Base-by-base conservation (phyloP, 1,284 basidiomycete species). In the Leccinum angustisporum region DNA sequence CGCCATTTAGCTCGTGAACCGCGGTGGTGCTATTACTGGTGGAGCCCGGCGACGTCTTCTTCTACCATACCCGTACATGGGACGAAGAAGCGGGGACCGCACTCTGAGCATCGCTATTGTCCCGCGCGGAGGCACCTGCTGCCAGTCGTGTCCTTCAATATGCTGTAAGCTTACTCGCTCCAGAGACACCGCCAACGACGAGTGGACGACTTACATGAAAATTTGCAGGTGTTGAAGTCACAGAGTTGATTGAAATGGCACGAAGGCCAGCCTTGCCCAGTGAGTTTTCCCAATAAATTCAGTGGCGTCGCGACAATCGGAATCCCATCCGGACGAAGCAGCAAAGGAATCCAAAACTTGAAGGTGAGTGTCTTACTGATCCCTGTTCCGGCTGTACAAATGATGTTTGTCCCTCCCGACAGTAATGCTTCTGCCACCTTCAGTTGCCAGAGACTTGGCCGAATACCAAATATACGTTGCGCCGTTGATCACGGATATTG, bases 31-130 rank as follows among this genome's bases (percentile, higher is more conserved):
- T 64, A 13, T 63, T 63, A 43, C 38, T 61, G 31, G 60, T 59
- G 0, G 66, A 65, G 36, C 58, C 57, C 5, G 61, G 52, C 3
- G 64, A 60, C 1, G 72, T 67, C 57, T 65, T 73, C 61, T 72
- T 72, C 74, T 71, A 72, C 71, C 71, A 75, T 36, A 73, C 73
- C 25, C 71, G 72, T 16, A 63, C 40, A 14, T 68, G 69, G 38
- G 67, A 59, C 18, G 73, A 34, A 27, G 70, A 60, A 4, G 46
- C 31, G 25, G 64, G 58, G 30, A 7, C 56, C n/a, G 13, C 58
- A 10, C 34, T 57, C 16, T 62, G 50, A 10, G 27, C 27, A 38
- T 68, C 69, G 13, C 33, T 40, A 18, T 60, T 57, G 46, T 64
- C 59, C 33, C 25, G 40, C 0, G 48, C 7, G 5, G 62, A 43